A percentile compares a stretch with the other conserved stretches of the same genome.
phyloP scores from a whole-genome alignment of 805 yeast genomes.

The Saturnispora gosingensis region DNA sequence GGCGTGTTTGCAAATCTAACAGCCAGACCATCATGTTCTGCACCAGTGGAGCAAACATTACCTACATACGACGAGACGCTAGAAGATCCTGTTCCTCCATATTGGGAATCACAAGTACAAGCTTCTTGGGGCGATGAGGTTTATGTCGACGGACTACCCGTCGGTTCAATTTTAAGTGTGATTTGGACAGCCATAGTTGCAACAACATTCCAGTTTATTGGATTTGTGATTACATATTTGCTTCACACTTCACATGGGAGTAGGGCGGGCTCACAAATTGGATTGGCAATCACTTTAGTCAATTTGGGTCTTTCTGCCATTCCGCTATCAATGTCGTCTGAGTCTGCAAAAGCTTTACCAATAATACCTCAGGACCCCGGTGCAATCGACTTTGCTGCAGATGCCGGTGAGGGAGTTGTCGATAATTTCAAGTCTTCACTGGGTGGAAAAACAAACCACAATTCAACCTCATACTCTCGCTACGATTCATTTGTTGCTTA shows the following conservation, averaged over 20 bases:
- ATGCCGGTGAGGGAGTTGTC: conserved; percentile 19
- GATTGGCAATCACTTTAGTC: conserved; percentile 77
- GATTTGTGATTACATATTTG: conserved; percentile 81
- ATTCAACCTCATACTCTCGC: conserved; percentile 1
- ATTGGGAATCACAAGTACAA: conserved; percentile 86
- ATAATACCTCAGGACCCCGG: conserved; percentile 50
- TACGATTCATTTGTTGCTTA: conserved; percentile 48
- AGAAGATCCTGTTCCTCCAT: conserved; percentile 88
- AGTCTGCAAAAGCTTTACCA: conserved; percentile 10
- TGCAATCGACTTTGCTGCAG: conserved; percentile 34
- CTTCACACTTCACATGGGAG: conserved; percentile 97
- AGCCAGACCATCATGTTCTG: conserved; percentile 67
- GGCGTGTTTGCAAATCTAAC: conserved; percentile 90
- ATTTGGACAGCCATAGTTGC: conserved; percentile 86
- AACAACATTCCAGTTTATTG: conserved; percentile 87
- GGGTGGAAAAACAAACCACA: conserved; percentile 7
- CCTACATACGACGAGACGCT: conserved; percentile 96
- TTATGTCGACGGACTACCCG: conserved; percentile 91
- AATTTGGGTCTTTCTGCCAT: conserved; percentile 55
- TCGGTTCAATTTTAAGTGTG: conserved; percentile 81
- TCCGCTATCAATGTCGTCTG: conserved; percentile 30
- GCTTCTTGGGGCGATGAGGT: conserved; percentile 78
- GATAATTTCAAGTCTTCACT: conserved; percentile 23
- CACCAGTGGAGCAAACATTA: conserved; percentile 45
- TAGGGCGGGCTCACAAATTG: conserved; percentile 88